Conservation (phyloP, 2,329 filamentous ascomycete genomes). For the Purpureocillium lavendulum region DNA sequence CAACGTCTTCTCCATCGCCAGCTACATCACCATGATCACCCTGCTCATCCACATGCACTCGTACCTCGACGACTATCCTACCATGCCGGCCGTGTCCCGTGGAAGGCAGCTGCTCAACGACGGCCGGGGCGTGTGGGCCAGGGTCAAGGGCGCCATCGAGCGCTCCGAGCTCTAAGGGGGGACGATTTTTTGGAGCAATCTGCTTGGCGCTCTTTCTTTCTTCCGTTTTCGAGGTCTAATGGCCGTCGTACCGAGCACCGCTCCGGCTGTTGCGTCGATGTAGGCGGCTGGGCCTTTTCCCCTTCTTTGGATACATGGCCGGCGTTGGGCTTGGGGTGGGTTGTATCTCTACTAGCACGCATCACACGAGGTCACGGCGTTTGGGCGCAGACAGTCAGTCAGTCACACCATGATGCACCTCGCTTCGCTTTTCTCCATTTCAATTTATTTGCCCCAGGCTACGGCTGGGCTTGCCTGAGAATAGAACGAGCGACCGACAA, state of each 20-base stretch:
- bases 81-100: constrained; percentile 47
- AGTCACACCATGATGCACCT: no score
- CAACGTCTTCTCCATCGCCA: constrained; percentile 67
- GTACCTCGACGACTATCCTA: constrained; percentile 51
- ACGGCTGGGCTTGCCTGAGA: constrained; percentile 23
- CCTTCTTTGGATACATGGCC: not conserved
- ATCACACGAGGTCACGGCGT: not conserved
- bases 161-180: constrained; percentile 18
- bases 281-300: no score
- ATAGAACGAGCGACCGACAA: constrained; percentile 26
- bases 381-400: not conserved
- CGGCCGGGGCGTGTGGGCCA: constrained; percentile 17
- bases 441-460: constrained; percentile 20
- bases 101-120: constrained; percentile 24
- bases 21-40: constrained; percentile 66
- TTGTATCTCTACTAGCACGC: no score
- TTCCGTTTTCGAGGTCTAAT: no score
- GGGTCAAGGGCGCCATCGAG: constrained; percentile 21
- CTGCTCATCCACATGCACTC: constrained; percentile 60
- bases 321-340: not conserved
- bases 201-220: not conserved
- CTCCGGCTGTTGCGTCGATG: no score
- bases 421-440: constrained; percentile 2
- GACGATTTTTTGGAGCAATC: no score
- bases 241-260: not conserved